These are phyloP conservation scores for Lactarius sanguifluus DNA, from an alignment of 768 basidiomycete species.

Conservation along the genomic window DNA sequence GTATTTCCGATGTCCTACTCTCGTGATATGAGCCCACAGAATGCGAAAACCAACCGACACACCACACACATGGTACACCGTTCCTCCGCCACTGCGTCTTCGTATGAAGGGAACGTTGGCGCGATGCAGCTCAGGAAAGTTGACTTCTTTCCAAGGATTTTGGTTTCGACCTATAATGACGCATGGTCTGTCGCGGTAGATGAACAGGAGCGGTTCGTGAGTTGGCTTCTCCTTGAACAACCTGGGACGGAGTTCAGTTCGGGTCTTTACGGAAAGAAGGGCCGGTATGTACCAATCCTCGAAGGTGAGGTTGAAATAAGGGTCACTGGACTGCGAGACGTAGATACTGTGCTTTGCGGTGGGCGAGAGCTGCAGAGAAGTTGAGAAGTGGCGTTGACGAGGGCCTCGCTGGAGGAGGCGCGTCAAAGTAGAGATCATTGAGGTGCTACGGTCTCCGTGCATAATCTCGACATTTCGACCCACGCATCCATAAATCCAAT, in stretches of 20 bases:
- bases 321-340: slow-evolving; percentile 74
- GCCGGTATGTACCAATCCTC: slow-evolving; percentile 75
- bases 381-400: slow-evolving; percentile 17
- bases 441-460: neutral
- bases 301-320: slow-evolving; percentile 86
- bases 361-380: slow-evolving; percentile 2
- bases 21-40: neutral
- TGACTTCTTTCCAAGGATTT: slow-evolving; percentile 98
- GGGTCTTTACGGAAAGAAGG: slow-evolving; percentile 34
- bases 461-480: no score
- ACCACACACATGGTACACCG: slow-evolving; percentile 85
- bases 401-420: slow-evolving; percentile 28
- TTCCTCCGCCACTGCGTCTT: slow-evolving; percentile 89
- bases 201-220: slow-evolving; percentile 68
- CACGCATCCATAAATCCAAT: neutral
- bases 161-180: slow-evolving; percentile 96
- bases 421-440: slow-evolving; percentile 32
- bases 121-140: slow-evolving; percentile 55
- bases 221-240: slow-evolving; percentile 75
- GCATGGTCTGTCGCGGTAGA: slow-evolving; percentile 87
- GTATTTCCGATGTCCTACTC: slow-evolving; percentile 92
- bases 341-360: slow-evolving; percentile 52
- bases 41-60: neutral
- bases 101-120: slow-evolving; percentile 73
- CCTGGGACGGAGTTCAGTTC: slow-evolving; percentile 46